These are phyloP conservation scores for Gnaphalium uliginosum DNA, from an alignment of 129 eudicot genomes.

Conservation along the genomic window DNA sequence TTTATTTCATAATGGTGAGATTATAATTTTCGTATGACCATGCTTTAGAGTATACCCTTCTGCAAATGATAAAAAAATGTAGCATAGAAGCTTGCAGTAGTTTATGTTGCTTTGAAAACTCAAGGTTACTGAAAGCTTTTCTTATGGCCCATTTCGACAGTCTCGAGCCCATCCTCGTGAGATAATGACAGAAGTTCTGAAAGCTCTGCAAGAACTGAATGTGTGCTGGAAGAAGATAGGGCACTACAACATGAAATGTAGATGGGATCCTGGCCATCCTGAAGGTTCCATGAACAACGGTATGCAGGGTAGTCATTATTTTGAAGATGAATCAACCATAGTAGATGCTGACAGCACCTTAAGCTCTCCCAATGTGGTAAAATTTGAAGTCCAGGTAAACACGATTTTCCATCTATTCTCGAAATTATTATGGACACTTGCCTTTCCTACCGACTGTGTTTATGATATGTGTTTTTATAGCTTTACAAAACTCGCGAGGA, in stretches of 20 bases:
- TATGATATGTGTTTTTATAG: slow-evolving; percentile 38
- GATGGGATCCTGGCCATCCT: slow-evolving; percentile 59
- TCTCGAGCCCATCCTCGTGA: slow-evolving; percentile 97
- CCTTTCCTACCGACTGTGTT: background rate
- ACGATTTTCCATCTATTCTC: background rate
- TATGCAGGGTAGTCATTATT: slow-evolving; percentile 59
- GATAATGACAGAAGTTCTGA: slow-evolving; percentile 89
- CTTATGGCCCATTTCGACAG: slow-evolving; percentile 38
- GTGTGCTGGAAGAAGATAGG: slow-evolving; percentile 97
- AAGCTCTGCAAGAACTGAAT: slow-evolving; percentile 90
- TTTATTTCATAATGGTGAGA: too few relatives aligned
- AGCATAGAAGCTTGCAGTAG: background rate
- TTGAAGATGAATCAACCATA: slow-evolving; percentile 74
- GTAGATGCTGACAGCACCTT: slow-evolving; percentile 54
- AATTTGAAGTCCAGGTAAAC: slow-evolving; percentile 91
- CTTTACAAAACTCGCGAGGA: slow-evolving; percentile 66
- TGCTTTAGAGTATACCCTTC: background rate
- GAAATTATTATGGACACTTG: background rate
- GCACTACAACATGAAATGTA: slow-evolving; percentile 94
- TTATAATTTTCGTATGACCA: too few relatives aligned
- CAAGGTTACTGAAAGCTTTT: background rate
- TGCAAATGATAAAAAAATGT: background rate
- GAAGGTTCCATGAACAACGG: slow-evolving; percentile 25
- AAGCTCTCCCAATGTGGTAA: slow-evolving; percentile 61
- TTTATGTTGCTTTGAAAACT: background rate